Base-by-base conservation (phyloP, 805 yeast species). In the Maudiozyma turicensis region DNA sequence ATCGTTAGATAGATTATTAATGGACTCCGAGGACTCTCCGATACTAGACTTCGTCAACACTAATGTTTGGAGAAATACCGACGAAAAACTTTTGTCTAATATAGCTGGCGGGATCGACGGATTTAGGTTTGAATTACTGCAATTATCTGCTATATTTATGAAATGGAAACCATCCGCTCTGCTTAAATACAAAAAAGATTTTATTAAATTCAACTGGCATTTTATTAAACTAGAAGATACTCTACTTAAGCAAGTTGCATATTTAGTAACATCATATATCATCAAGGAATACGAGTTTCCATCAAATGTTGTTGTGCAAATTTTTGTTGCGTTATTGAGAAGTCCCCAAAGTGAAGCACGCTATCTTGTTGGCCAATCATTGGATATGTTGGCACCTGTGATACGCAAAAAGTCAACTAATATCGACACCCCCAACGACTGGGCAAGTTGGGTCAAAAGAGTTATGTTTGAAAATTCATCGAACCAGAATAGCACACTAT, bases 371-470 rank as follows among this genome's bases (percentile, higher is more conserved):
- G 80, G 82, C 61, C 95, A 88, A 60, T 95, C 97, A 0, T 72
- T 95, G 37, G 96, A 90, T 58, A 70, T 86, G 5, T 70, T 93
- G 15, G 96, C 97, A 0, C 96, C 96, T 0, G 93, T 85, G 0
- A 75, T 91, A 73, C 81, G 86, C 1, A 74, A 75, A 48, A 72
- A 95, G 47, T 76, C 85, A 67, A 71, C 71, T 1, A 71, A 72
- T 26, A 70, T 69, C 7, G 86, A 80, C 0, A 65, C 71, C 0
- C 67, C 72, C 0, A 64, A 68, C 1, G 71, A 77, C 51, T 93
- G 98, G 98, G 77, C 93, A 46, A 90, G 86, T 56, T 89, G 96
- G 90, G 95, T 96, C 0, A 81, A 97, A 55, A 75, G 97, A 47
- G 93, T 91, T 1, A 72, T 93, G 11, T 82, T 90, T 2, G 98